phyloP scores from a whole-genome alignment of 768 basidiomycete genomes.

The Rhodotorula kratochvilovae region DNA sequence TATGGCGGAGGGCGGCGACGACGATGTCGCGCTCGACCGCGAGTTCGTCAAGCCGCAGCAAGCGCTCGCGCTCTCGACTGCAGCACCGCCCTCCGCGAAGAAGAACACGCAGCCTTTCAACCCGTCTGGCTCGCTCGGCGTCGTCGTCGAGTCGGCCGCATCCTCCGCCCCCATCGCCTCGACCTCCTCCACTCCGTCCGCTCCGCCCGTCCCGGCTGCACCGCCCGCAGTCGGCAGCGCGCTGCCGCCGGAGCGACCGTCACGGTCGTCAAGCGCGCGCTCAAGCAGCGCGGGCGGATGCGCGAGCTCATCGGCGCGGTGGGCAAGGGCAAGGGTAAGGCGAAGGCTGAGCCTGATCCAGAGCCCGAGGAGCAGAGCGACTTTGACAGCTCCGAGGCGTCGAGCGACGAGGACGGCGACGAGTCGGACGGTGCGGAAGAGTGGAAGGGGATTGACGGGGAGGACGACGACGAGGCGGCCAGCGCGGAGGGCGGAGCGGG shows the following conservation, averaged over 20 bases:
- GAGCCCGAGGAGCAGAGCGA: slow-evolving; percentile 31
- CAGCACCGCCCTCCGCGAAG: slow-evolving; percentile 5
- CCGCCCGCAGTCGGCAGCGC: slow-evolving; percentile 40
- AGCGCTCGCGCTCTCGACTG: slow-evolving; percentile 16
- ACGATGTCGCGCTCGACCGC: slow-evolving; percentile 5
- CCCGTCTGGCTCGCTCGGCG: slow-evolving; percentile 34
- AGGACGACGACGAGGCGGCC: slow-evolving; percentile 50
- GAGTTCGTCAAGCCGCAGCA: slow-evolving; percentile 24
- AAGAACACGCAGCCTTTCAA: slow-evolving; percentile 23
- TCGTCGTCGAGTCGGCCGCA: slow-evolving; percentile 48
- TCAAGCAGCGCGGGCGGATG: slow-evolving; percentile 36
- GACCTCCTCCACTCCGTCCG: not conserved
- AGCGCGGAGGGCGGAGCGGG: too few species aligned
- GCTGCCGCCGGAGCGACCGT: slow-evolving; percentile 54
- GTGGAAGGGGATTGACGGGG: slow-evolving; percentile 49
- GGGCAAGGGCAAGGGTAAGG: slow-evolving; percentile 35
- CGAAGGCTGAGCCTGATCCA: slow-evolving; percentile 42
- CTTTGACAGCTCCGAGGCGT: slow-evolving; percentile 40
- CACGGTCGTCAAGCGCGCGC: slow-evolving; percentile 50
- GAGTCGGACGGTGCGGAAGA: slow-evolving; percentile 46
- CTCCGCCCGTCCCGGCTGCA: not conserved
- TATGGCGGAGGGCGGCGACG: slow-evolving; percentile 59
- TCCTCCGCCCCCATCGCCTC: slow-evolving; percentile 44
- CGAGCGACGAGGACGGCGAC: slow-evolving; percentile 40
- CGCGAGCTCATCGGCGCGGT: slow-evolving; percentile 39